Conservation (phyloP, 139 green algal genomes). For the Coccomyxa sp. region DNA sequence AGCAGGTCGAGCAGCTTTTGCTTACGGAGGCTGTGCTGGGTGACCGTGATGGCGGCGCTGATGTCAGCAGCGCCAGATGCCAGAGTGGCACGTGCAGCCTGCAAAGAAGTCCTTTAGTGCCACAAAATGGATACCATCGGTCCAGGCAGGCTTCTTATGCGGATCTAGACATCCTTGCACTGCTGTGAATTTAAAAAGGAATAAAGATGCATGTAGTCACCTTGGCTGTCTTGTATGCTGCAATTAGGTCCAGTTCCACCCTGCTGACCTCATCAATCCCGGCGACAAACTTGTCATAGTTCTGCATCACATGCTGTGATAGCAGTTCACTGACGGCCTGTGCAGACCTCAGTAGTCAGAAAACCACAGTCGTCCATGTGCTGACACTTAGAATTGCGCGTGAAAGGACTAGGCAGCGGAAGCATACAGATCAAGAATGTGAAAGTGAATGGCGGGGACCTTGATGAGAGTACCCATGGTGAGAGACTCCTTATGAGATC, state of each 20-base stretch:
- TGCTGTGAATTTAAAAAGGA: too few species aligned
- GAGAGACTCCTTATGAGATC: too few species aligned
- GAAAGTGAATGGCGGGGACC: not conserved
- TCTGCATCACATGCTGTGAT: conserved; percentile 31
- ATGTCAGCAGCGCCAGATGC: conserved; percentile 12
- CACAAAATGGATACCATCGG: too few species aligned
- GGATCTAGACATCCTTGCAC: too few species aligned
- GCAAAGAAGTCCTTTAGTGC: too few species aligned
- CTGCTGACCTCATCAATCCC: conserved; percentile 32
- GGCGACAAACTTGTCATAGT: conserved; percentile 40
- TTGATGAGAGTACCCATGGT: not conserved
- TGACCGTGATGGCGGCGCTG: conserved; percentile 21
- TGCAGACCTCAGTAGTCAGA: too few species aligned
- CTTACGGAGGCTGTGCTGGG: conserved; percentile 30
- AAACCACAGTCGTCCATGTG: not conserved
- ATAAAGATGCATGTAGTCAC: too few species aligned
- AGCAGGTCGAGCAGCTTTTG: conserved; percentile 23
- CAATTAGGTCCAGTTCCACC: not conserved
- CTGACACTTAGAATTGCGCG: not conserved
- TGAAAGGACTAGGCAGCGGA: not conserved
- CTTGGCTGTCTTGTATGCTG: conserved; percentile 24
- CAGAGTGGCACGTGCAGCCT: conserved; percentile 25
- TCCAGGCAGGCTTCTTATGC: too few species aligned
- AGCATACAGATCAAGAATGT: not conserved
- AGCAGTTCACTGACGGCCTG: conserved; percentile 40